Conservation (phyloP, 2,329 filamentous ascomycete species). For the Allantophomopsis cytisporea region DNA sequence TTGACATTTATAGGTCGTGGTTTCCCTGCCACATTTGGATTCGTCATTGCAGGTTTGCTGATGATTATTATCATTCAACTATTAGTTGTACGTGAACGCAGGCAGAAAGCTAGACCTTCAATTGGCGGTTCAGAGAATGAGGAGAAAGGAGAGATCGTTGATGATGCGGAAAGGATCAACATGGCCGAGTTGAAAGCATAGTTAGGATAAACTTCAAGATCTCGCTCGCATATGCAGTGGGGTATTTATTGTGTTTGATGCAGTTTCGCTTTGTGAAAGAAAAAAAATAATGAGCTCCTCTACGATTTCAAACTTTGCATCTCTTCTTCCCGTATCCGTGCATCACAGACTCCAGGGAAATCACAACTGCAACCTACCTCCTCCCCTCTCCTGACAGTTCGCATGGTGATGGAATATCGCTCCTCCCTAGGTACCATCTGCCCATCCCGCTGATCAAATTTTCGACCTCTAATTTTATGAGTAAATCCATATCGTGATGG, state of each 20-base stretch:
- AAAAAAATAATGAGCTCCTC: too few relatives aligned
- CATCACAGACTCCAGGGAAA: constrained; percentile 5
- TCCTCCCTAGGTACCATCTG: constrained; percentile 1
- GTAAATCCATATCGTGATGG: constrained; percentile 4
- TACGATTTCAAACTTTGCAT: not conserved
- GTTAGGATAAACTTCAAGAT: too few relatives aligned
- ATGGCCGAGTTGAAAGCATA: too few relatives aligned
- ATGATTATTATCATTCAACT: constrained; percentile 1
- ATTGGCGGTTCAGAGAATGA: too few relatives aligned
- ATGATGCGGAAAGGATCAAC: too few relatives aligned
- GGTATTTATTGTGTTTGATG: too few relatives aligned
- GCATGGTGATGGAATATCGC: constrained; percentile 6
- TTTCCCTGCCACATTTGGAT: constrained; percentile 5
- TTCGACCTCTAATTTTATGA: constrained; percentile 4
- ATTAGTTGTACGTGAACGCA: too few relatives aligned
- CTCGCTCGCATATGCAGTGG: too few relatives aligned
- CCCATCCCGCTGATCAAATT: constrained; percentile 3
- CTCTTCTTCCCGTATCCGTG: constrained; percentile 4
- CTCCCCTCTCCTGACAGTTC: constrained; percentile 1
- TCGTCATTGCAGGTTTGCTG: constrained; percentile 5
- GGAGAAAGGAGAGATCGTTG: too few relatives aligned
- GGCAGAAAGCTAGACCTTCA: too few relatives aligned
- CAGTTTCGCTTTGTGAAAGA: too few relatives aligned
- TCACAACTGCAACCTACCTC: constrained; percentile 2
- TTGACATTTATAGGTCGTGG: constrained; percentile 3